Conservation (phyloP, 768 basidiomycete genomes). For the Royoungia palumana region DNA sequence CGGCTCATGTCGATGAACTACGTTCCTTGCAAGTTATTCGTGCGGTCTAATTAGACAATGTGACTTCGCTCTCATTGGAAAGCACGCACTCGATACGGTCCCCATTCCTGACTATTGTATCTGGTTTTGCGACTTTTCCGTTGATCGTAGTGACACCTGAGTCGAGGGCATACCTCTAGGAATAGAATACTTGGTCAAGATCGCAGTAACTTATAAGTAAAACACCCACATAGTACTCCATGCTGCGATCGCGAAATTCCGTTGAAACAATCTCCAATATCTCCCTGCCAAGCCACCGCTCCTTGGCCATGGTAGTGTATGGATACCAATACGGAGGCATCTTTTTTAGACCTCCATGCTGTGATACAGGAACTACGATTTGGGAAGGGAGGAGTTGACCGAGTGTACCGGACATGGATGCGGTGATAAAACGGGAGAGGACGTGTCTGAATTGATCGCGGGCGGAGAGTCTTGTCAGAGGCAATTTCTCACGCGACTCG, state of each 20-base stretch:
- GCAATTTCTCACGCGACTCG: slow-evolving; percentile 30
- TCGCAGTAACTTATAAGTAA: background rate
- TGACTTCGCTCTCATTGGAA: background rate
- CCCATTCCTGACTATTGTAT: slow-evolving; percentile 77
- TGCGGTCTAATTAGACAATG: background rate
- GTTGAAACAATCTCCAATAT: slow-evolving; percentile 90
- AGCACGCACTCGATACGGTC: slow-evolving; percentile 82
- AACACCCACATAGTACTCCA: slow-evolving; percentile 89
- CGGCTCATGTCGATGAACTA: slow-evolving; percentile 96
- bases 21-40: slow-evolving; percentile 52
- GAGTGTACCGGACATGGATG: slow-evolving; percentile 41
- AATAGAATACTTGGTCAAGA: background rate
- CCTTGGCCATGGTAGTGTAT: slow-evolving; percentile 90
- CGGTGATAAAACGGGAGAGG: slow-evolving; percentile 49
- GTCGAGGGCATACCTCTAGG: slow-evolving; percentile 68
- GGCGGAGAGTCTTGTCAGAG: slow-evolving; percentile 47
- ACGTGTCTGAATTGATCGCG: slow-evolving; percentile 57
- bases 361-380: slow-evolving; percentile 11
- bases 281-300: slow-evolving; percentile 84
- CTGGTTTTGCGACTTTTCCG: slow-evolving; percentile 77
- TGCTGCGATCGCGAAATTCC: slow-evolving; percentile 88
- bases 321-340: slow-evolving; percentile 90
- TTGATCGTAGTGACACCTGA: slow-evolving; percentile 96
- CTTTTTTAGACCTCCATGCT: slow-evolving; percentile 61
- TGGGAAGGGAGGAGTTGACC: slow-evolving; percentile 28